Percentiles rank a stretch among this genome's conserved stretches.
These are phyloP conservation scores for Trichosporon faecale DNA, from an alignment of 1,284 basidiomycete species.

Conservation along the genomic window DNA sequence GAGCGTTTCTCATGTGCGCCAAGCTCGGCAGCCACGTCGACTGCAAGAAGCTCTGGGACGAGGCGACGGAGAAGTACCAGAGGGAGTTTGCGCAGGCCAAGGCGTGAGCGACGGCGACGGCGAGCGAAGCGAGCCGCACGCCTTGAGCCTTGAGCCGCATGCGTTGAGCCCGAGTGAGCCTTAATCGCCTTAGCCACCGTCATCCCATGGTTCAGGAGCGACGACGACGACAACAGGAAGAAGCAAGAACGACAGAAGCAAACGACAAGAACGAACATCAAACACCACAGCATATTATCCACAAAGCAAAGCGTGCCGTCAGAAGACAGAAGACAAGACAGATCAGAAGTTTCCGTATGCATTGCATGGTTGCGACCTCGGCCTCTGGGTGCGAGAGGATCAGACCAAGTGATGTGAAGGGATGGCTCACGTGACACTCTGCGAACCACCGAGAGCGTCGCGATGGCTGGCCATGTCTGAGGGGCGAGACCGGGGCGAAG, in stretches of 20 bases:
- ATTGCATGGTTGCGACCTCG: not conserved
- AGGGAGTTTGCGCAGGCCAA: not conserved
- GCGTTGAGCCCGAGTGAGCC: too few species aligned
- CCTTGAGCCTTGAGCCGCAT: not conserved
- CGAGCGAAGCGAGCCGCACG: not conserved
- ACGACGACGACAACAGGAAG: not conserved
- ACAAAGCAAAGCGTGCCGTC: not conserved
- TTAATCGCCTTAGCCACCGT: too few species aligned
- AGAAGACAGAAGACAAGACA: not conserved
- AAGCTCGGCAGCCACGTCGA: constrained; percentile 73
- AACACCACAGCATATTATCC: not conserved
- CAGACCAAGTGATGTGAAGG: not conserved
- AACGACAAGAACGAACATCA: not conserved
- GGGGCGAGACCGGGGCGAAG: too few species aligned
- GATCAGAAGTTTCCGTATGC: constrained; percentile 4
- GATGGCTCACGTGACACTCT: not conserved
- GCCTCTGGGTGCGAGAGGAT: too few species aligned
- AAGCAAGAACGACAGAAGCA: not conserved
- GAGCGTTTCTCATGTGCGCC: constrained; percentile 87
- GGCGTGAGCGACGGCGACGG: not conserved
- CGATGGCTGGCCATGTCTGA: too few species aligned
- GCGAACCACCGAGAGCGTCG: too few species aligned
- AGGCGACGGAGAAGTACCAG: constrained; percentile 25
- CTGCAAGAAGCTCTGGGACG: constrained; percentile 71
- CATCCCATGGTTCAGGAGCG: too few species aligned